Percentiles rank a stretch among this genome's conserved stretches.
Evolutionary conservation across 169 alveolate genomes (phyloP).

Genomic region (Eimeria falciformis): DNA sequence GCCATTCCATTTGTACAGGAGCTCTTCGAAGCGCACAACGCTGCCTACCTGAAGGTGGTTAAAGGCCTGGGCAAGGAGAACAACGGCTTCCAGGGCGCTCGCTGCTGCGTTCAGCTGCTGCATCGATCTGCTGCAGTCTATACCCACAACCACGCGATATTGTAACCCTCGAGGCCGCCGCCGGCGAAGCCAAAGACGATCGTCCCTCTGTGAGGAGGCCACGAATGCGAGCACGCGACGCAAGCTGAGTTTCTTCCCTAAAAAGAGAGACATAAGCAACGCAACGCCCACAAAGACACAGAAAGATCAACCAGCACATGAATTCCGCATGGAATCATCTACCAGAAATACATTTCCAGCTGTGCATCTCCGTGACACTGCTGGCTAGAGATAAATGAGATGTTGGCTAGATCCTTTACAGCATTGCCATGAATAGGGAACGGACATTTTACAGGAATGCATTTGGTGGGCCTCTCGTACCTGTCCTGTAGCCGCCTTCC

Average conservation of each 20-base stretch:
- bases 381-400: no score
- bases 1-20: not conserved
- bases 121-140: conserved; percentile 96
- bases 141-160: conserved; percentile 95
- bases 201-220: conserved; percentile 98
- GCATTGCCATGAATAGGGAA: no score
- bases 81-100: conserved; percentile 90
- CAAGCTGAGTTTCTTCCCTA: conserved; percentile 96
- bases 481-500: conserved; percentile 95
- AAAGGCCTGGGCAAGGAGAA: conserved; percentile 88
- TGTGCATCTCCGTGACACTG: no score
- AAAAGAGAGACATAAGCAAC: not conserved
- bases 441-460: not conserved
- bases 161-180: conserved; percentile 97
- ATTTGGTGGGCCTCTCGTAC: not conserved
- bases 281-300: not conserved
- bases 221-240: conserved; percentile 97
- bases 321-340: no score
- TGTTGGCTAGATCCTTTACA: no score
- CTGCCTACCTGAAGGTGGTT: conserved; percentile 79
- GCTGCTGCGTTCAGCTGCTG: conserved; percentile 91
- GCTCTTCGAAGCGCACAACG: not conserved
- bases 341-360: no score
- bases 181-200: conserved; percentile 99
- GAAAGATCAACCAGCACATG: no score